Percentiles rank a stretch among this genome's conserved stretches.
Conservation (phyloP, 2,329 filamentous ascomycete genomes). For the Leptographium radiaticola region DNA sequence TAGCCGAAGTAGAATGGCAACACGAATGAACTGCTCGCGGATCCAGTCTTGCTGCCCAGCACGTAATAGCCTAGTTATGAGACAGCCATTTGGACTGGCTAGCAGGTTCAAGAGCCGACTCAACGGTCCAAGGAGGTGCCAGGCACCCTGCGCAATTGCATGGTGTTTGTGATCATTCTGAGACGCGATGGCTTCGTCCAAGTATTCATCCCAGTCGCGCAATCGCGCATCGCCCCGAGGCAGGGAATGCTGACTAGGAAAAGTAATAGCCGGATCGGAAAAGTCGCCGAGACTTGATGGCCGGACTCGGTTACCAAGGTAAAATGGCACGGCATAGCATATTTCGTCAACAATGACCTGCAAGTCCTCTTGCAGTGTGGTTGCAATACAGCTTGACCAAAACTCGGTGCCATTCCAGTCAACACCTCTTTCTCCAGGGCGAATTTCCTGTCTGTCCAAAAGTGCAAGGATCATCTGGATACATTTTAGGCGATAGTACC, state of each 20-base stretch:
- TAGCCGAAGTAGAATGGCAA: background rate
- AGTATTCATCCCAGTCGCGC: background rate
- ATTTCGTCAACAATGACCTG: background rate
- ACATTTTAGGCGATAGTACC: background rate
- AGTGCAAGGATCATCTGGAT: background rate
- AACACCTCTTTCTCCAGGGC: background rate
- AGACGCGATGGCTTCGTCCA: background rate
- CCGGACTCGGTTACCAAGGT: background rate
- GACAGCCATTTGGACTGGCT: background rate
- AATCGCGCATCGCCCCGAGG: background rate
- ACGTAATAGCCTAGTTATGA: background rate
- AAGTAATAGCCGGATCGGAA: background rate
- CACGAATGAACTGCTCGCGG: background rate
- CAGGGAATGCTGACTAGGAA: background rate
- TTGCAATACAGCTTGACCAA: background rate
- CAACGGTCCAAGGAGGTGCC: background rate
- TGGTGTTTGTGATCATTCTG: background rate
- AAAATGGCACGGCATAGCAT: background rate
- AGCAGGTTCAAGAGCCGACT: background rate
- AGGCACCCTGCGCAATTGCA: background rate
- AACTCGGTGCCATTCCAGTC: background rate
- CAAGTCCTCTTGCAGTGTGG: background rate
- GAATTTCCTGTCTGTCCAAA: background rate
- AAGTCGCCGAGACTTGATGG: background rate
- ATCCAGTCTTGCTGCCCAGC: conserved; percentile 1